These are phyloP conservation scores for Agrocybe pediades DNA, from an alignment of 768 basidiomycete genomes.

Conservation along the genomic window DNA sequence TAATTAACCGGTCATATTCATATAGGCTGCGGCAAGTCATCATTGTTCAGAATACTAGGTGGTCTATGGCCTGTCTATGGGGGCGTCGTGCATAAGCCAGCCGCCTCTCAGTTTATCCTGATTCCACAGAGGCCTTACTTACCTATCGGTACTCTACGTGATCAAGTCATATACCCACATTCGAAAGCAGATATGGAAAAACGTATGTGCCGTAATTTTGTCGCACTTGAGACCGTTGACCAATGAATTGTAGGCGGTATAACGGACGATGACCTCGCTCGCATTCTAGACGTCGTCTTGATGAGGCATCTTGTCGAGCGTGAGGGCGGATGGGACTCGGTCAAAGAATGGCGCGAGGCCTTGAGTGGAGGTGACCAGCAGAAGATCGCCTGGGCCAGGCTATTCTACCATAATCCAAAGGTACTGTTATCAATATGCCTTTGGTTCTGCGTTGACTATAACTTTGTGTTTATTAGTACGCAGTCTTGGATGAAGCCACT, in stretches of 20 bases:
- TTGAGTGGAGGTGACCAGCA: constrained; percentile 96
- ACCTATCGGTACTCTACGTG: constrained; percentile 89
- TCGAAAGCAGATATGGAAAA: constrained; percentile 76
- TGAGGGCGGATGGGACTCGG: constrained; percentile 94
- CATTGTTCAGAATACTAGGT: constrained; percentile 93
- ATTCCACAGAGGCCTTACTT: constrained; percentile 97
- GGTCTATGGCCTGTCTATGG: constrained; percentile 91
- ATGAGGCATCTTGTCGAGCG: constrained; percentile 87
- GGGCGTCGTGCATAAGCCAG: constrained; percentile 88
- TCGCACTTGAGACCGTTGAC: too few species aligned
- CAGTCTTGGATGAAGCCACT: constrained; percentile 95
- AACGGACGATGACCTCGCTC: constrained; percentile 73
- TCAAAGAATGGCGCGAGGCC: constrained; percentile 92
- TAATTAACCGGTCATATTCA: constrained; percentile 1
- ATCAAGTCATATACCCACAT: constrained; percentile 97
- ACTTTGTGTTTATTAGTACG: constrained; percentile 60
- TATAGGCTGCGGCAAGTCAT: constrained; percentile 84
- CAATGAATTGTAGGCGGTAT: constrained; percentile 51
- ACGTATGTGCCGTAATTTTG: constrained; percentile 43
- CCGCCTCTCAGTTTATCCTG: constrained; percentile 85
- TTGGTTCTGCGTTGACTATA: background rate
- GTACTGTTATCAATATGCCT: constrained; percentile 31
- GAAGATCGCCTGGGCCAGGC: constrained; percentile 93
- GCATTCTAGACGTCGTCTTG: constrained; percentile 75
- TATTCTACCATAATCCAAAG: constrained; percentile 96